Conservation (phyloP, 805 yeast genomes). For the Lipomyces starkeyi region DNA sequence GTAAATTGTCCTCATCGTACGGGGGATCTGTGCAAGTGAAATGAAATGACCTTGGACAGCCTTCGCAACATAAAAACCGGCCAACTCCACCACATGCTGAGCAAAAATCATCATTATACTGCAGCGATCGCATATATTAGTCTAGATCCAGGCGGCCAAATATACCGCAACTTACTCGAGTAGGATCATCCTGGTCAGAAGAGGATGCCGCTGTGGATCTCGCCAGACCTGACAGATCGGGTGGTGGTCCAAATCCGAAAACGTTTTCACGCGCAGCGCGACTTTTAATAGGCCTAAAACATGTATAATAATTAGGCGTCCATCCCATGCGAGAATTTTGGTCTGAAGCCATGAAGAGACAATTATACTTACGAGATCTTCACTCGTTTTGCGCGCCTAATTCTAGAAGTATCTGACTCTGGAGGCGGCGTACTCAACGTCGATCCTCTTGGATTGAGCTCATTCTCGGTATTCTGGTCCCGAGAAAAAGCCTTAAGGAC, state of each 20-base stretch:
- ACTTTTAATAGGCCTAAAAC: constrained; percentile 33
- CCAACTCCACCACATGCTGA: constrained; percentile 91
- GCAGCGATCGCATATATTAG: constrained; percentile 10
- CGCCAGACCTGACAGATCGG: constrained; percentile 46
- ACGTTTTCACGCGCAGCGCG: constrained; percentile 49
- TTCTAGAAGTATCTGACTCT: constrained; percentile 20
- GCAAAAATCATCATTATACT: constrained; percentile 83
- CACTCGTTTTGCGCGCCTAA: constrained; percentile 32
- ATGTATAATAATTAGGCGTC: neutral
- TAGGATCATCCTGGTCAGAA: constrained; percentile 44
- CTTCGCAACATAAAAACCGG: constrained; percentile 88
- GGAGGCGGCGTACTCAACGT: constrained; percentile 33
- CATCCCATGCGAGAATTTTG: neutral
- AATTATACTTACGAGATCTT: constrained; percentile 25
- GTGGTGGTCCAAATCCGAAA: constrained; percentile 52
- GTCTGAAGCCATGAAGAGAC: too few relatives aligned
- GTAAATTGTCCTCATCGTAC: constrained; percentile 69
- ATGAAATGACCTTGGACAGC: constrained; percentile 91
- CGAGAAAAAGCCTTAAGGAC: neutral
- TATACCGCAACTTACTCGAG: constrained; percentile 42
- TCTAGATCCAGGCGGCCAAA: neutral
- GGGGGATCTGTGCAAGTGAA: constrained; percentile 94
- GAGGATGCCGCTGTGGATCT: constrained; percentile 41
- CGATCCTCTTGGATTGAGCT: neutral
- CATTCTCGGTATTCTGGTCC: constrained; percentile 1